These are phyloP conservation scores for Nemania sp. DNA, from an alignment of 2,329 filamentous ascomycete species.

Conservation along the genomic window DNA sequence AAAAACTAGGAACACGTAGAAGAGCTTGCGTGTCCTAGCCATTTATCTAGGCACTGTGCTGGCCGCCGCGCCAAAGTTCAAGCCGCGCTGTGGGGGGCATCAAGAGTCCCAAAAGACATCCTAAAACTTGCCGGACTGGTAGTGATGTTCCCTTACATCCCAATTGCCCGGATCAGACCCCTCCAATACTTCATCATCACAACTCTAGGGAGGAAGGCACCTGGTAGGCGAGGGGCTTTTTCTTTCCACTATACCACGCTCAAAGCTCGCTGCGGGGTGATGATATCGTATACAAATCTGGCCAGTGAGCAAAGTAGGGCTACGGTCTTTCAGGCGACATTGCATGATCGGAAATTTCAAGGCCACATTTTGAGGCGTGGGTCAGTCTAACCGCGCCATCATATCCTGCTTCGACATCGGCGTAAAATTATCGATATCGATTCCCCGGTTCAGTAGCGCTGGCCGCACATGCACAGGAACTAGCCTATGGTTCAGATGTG, in stretches of 20 bases:
- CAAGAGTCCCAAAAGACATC: constrained; percentile 28
- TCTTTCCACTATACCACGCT: constrained; percentile 18
- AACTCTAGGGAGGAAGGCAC: constrained; percentile 31
- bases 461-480: constrained; percentile 82
- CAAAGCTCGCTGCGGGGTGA: constrained; percentile 28
- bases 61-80: constrained; percentile 29
- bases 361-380: constrained; percentile 32
- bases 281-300: constrained; percentile 35
- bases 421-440: constrained; percentile 93
- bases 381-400: constrained; percentile 96
- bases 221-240: constrained; percentile 25
- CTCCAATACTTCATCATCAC: constrained; percentile 30
- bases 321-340: constrained; percentile 40
- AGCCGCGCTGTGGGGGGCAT: constrained; percentile 24
- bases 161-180: constrained; percentile 29
- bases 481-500: constrained; percentile 82
- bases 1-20: constrained; percentile 49
- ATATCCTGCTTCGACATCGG: constrained; percentile 93
- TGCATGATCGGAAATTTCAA: constrained; percentile 35
- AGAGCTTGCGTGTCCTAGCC: constrained; percentile 33
- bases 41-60: constrained; percentile 31
- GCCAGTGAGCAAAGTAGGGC: constrained; percentile 38
- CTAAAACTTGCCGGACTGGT: constrained; percentile 31
- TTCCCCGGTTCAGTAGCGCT: constrained; percentile 71
- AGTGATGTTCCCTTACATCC: constrained; percentile 31